Evolutionary conservation across 2,329 filamentous ascomycete species (phyloP), one percentile per base, ranked within the genome.

Genomic region (Colletotrichum eleusines): DNA sequence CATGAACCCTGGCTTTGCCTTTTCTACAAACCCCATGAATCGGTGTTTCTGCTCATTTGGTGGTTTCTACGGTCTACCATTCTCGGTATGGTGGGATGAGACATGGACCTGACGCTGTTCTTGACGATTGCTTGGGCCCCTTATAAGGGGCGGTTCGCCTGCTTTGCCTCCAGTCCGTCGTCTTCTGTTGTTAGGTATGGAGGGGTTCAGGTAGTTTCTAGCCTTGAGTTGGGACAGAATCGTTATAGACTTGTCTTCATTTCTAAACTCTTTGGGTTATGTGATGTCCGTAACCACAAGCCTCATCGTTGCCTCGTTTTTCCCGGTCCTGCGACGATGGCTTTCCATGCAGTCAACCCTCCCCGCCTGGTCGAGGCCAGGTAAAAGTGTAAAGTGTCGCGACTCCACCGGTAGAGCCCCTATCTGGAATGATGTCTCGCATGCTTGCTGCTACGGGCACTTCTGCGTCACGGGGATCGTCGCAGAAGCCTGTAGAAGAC

Each of bases 1-100:
- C 61, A 72, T 72, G 66, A 72, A 70, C 60, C 69, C 48, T 55
- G 69, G 66, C 66, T 70, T 61, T 50, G 66, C 57, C 61, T 72
- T 71, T 66, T 62, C 59, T 61, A 50, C 61, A 60, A 60, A 65
- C 51, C 23, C 48, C 61, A 69, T 70, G 66, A 72, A 72, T 38
- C 31, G 69, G 69, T 70, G 54, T 72, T 70, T 64, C 66, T 66
- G 40, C 44, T 69, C 28, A 60, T 66, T 69, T 23, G 53, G 64
- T 68, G 58, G 60, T 63, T 26, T 50, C 26, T 44, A 53, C 42
- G 16, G 23, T 51, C 35, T 58, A 46, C 65, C 53, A 63, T 58
- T 58, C 40, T 55, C 51, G 68, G 57, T 18, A 35, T 54, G 55
- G 61, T 40, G 68, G 57, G 59, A 60, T 31, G 64, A 59, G 55